phyloP scores from a whole-genome alignment of 75 land plant genomes.

The Selaginella moellendorffii region DNA sequence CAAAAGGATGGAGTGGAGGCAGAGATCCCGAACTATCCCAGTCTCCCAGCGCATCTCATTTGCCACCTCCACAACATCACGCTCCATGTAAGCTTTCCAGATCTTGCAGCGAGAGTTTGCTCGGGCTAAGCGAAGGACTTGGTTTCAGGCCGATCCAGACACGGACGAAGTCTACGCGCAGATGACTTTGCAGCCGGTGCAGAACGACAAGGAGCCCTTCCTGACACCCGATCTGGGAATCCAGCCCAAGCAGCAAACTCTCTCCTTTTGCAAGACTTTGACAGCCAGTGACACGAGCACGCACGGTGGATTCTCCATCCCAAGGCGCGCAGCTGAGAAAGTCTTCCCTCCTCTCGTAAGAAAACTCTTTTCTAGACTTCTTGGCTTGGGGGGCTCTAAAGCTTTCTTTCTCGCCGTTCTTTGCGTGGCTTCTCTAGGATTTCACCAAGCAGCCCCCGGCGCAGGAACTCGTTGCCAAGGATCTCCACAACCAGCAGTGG shows the following conservation, averaged over 20 bases:
- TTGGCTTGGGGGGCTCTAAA: too few relatives aligned
- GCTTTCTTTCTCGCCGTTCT: too few relatives aligned
- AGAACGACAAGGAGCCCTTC: not conserved
- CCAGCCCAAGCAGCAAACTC: not conserved
- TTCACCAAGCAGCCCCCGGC: conserved; percentile 5
- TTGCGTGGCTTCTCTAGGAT: not conserved
- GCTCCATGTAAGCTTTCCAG: conserved; percentile 57
- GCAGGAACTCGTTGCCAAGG: conserved; percentile 1
- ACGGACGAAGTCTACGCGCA: conserved; percentile 29
- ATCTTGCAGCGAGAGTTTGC: not conserved
- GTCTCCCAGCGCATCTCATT: conserved; percentile 62
- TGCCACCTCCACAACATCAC: conserved; percentile 85
- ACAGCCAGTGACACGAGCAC: conserved; percentile 9
- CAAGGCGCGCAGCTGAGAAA: conserved; percentile 3
- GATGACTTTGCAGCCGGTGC: conserved; percentile 36
- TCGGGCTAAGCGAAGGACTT: not conserved
- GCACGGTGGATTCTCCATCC: conserved; percentile 5
- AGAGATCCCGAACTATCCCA: conserved; percentile 59
- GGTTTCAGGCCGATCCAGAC: conserved; percentile 33
- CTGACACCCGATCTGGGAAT: conserved; percentile 5
- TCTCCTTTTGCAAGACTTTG: not conserved
- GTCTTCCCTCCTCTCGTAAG: conserved; percentile 2
- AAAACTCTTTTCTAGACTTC: too few relatives aligned
- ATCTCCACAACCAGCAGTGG: conserved; percentile 4
- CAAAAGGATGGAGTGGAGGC: conserved; percentile 47